Percentiles rank a stretch among this genome's conserved stretches.
These are phyloP conservation scores for Lippia alba DNA, from an alignment of 305 asterid species.

Conservation along the genomic window DNA sequence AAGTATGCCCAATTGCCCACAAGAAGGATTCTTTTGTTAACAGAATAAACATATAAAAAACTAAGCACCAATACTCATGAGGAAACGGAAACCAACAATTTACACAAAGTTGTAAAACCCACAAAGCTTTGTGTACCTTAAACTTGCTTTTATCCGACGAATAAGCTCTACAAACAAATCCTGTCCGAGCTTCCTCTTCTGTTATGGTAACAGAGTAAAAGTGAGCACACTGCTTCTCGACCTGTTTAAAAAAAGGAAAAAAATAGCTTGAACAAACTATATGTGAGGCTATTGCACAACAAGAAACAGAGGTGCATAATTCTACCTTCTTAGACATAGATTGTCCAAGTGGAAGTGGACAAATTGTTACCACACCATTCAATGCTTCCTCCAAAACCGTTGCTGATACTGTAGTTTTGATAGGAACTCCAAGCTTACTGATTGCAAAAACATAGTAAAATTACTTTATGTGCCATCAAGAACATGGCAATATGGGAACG, in stretches of 20 bases:
- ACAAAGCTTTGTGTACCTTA: constrained; percentile 56
- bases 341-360: constrained; percentile 76
- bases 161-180: constrained; percentile 80
- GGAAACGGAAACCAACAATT: not conserved
- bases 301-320: constrained; percentile 20
- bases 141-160: constrained; percentile 90
- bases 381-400: constrained; percentile 96
- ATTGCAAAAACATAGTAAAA: constrained; percentile 36
- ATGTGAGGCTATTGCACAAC: constrained; percentile 18
- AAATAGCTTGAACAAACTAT: constrained; percentile 36
- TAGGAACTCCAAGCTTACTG: constrained; percentile 97
- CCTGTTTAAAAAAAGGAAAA: constrained; percentile 57
- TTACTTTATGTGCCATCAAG: constrained; percentile 20
- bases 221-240: constrained; percentile 96
- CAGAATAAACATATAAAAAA: not conserved
- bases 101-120: constrained; percentile 14
- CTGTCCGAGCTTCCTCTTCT: constrained; percentile 82
- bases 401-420: constrained; percentile 93
- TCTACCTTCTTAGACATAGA: constrained; percentile 83
- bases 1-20: not conserved
- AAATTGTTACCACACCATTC: constrained; percentile 70
- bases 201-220: constrained; percentile 89
- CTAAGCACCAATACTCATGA: not conserved
- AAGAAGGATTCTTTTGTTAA: not conserved
- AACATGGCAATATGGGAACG: constrained; percentile 11